These are phyloP conservation scores for Rhododendron simsii DNA, from an alignment of 148 eudicot genomes.

Conservation along the genomic window DNA sequence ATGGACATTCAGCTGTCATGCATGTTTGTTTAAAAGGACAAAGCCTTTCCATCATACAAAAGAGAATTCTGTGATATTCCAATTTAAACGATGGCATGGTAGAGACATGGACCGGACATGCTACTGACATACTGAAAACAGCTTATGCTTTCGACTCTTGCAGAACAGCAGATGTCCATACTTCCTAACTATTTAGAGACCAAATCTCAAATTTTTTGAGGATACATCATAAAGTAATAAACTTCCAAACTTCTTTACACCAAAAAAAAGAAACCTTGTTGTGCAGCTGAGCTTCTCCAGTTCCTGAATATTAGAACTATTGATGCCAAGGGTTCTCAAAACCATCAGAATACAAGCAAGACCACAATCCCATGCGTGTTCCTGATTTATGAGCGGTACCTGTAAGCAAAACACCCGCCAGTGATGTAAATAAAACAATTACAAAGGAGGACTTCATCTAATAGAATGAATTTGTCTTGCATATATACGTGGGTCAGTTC, in stretches of 20 bases:
- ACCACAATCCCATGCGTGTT: conserved; percentile 91
- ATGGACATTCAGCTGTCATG: background rate
- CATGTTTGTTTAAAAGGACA: background rate
- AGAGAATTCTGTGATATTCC: background rate
- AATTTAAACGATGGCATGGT: background rate
- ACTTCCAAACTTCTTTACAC: background rate
- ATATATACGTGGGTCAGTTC: background rate
- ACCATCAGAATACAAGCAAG: conserved; percentile 97
- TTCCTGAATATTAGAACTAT: conserved; percentile 43
- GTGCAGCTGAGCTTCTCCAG: conserved; percentile 64
- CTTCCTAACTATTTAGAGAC: background rate
- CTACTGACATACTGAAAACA: background rate
- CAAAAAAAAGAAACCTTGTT: conserved; percentile 48
- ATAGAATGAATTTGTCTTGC: background rate
- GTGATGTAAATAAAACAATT: background rate
- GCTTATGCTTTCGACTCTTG: background rate
- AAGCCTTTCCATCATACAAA: background rate
- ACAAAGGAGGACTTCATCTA: background rate
- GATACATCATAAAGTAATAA: background rate
- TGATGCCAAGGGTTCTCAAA: conserved; percentile 62
- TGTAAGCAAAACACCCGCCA: conserved; percentile 5
- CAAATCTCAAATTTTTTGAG: background rate
- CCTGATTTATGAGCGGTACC: conserved; percentile 85
- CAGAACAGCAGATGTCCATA: background rate
- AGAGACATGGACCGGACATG: background rate